Base-by-base conservation (phyloP, 352 stramenopile genomes). In the Pelagophyceae sp. region DNA sequence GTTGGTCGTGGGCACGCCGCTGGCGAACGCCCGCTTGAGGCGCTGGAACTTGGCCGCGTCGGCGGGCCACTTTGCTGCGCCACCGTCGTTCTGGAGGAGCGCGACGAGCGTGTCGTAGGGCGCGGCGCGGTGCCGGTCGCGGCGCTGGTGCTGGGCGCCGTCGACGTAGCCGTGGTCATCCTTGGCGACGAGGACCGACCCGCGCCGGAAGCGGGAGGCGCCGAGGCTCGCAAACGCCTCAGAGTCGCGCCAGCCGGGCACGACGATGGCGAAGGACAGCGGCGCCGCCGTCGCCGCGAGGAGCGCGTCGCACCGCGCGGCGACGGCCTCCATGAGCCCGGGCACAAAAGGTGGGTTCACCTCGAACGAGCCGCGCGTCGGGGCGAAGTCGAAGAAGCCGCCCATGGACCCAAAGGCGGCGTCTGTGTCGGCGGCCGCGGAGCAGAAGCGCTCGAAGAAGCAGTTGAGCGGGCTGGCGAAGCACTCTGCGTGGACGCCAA, bases 381-480 rank as follows among this genome's bases (percentile, higher is more conserved):
- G 91, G 33, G 79, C 79, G 54, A 95, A 95, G 78, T 95, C 89
- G 75, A 96, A 96, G 79, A 96, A 96, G 83, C 87, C 94, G 64
- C 92, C 91, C 65, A 92, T 83, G 72, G 88, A 94, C 51, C 92
- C 92, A 79, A 96, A 96, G n/a, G 82, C 80, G 38, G 78, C 75
- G 79, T 96, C 92, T 19, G 89, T 92, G 80, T 96, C 92, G 20
- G 88, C 76, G 78, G 96, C 96, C 2, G 91, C 91, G 51, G 87
- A 95, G 83, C 92, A 95, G 79, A 95, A 96, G 69, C 86, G 89
- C 20, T 81, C 86, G 84, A 95, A 96, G 38, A 90, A 89, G 58
- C 84, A 90, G 83, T 96, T 96, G 72, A 96, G 81, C 31, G 92
- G 91, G 60, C 89, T 95, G n/a, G 90, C 92, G 72, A 96, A 96